A percentile compares a stretch with the other conserved stretches of the same genome.
Evolutionary conservation across 495 filamentous ascomycete genomes (phyloP).

Genomic region (Clohesyomyces aquaticus): DNA sequence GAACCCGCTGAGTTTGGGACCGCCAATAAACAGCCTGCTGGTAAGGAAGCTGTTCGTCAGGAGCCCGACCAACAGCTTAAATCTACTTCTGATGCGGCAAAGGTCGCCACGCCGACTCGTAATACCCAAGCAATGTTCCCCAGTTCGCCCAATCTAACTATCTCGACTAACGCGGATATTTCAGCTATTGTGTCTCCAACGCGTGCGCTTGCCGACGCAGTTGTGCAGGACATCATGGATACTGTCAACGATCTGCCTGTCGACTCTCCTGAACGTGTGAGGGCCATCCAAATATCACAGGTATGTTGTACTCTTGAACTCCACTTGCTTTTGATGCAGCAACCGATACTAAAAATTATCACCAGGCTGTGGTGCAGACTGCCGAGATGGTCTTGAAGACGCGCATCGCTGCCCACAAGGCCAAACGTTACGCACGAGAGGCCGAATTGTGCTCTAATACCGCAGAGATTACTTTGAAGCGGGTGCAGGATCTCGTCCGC

Average conservation of each 20-base stretch:
- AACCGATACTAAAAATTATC: constrained; percentile 4
- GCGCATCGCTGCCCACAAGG: constrained; percentile 6
- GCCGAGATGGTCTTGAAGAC: constrained; percentile 9
- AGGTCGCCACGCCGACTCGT: neutral
- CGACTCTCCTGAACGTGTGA: constrained; percentile 9
- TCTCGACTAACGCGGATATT: no score
- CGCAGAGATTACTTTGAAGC: neutral
- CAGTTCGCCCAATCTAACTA: neutral
- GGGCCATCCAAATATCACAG: constrained; percentile 14
- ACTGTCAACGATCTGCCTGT: neutral
- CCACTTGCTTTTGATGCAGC: constrained; percentile 4
- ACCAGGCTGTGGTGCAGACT: constrained; percentile 11
- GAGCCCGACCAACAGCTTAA: neutral
- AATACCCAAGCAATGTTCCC: neutral
- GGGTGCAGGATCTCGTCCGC: neutral
- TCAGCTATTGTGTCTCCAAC: no score
- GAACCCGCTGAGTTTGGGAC: no score
- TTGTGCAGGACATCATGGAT: constrained; percentile 14
- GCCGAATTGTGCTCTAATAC: constrained; percentile 4
- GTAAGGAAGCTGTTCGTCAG: neutral
- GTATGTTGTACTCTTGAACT: constrained; percentile 19
- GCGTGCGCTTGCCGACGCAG: no score
- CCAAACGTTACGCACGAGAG: constrained; percentile 13
- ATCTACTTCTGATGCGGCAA: neutral
- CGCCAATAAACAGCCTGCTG: no score